Conservation (phyloP, 805 yeast genomes). For the Zygoascus ofunaensis region DNA sequence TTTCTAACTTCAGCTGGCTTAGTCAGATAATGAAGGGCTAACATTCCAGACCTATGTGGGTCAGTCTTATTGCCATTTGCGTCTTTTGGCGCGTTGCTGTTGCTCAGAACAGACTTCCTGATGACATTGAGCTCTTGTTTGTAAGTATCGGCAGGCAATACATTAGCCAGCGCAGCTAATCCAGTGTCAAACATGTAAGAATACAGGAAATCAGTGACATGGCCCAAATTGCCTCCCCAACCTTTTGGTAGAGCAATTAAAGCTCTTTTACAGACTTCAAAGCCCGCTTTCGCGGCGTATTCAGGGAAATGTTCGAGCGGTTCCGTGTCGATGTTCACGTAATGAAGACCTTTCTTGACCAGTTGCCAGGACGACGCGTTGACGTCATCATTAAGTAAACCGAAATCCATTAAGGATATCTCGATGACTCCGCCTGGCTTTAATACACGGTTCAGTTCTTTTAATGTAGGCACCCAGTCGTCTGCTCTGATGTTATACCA, state of each 20-base stretch:
- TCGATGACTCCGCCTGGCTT: constrained; percentile 28
- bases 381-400: constrained; percentile 16
- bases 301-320: constrained; percentile 14
- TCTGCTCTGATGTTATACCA: constrained; percentile 23
- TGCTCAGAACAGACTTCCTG: neutral
- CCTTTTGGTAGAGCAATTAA: constrained; percentile 23
- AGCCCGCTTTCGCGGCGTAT: constrained; percentile 19
- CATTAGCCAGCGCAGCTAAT: constrained; percentile 29
- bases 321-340: constrained; percentile 12
- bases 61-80: too few species aligned
- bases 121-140: neutral
- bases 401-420: constrained; percentile 21
- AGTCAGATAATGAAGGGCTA: too few species aligned
- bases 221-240: constrained; percentile 28
- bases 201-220: constrained; percentile 23
- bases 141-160: constrained; percentile 14
- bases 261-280: constrained; percentile 20
- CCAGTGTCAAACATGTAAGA: constrained; percentile 22
- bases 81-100: too few species aligned
- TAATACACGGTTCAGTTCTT: constrained; percentile 22
- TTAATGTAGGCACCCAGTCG: constrained; percentile 22
- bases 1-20: too few species aligned
- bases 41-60: too few species aligned
- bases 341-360: constrained; percentile 12
- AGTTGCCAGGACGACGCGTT: constrained; percentile 12